phyloP scores from a whole-genome alignment of 805 yeast species.

The Saccharomycopsis sp. region DNA sequence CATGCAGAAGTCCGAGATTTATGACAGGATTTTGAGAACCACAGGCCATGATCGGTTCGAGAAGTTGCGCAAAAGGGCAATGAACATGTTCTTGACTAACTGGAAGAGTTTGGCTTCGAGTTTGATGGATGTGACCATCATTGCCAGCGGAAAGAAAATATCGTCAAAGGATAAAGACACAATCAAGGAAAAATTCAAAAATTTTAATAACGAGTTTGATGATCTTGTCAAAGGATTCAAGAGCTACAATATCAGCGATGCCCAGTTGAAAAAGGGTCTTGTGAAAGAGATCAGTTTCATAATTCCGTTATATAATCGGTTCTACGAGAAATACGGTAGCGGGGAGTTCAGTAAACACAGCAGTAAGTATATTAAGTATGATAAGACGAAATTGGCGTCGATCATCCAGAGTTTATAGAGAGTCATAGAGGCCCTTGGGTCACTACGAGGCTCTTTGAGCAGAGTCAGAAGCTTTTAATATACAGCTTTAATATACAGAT shows the following conservation, averaged over 20 bases:
- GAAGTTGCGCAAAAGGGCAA: constrained; percentile 63
- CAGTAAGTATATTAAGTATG: constrained; percentile 64
- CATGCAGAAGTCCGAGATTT: constrained; percentile 52
- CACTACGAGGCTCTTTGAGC: too few species aligned
- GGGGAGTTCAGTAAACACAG: constrained; percentile 70
- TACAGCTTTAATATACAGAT: too few species aligned
- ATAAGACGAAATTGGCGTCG: constrained; percentile 27
- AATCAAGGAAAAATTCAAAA: constrained; percentile 77
- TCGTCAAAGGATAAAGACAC: constrained; percentile 72
- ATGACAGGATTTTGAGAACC: constrained; percentile 43
- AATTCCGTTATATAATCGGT: constrained; percentile 76
- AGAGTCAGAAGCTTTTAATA: too few species aligned
- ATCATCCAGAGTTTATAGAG: constrained; percentile 13
- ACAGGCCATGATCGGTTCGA: constrained; percentile 58
- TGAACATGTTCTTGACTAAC: constrained; percentile 62
- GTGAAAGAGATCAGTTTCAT: constrained; percentile 65
- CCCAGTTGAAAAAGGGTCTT: constrained; percentile 54
- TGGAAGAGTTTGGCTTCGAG: constrained; percentile 79
- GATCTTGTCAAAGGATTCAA: constrained; percentile 62
- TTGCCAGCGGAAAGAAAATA: constrained; percentile 27
- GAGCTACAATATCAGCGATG: constrained; percentile 59
- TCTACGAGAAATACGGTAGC: constrained; percentile 66
- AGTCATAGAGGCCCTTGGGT: too few species aligned
- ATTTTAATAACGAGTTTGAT: constrained; percentile 79
- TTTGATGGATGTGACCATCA: constrained; percentile 74